Conservation (phyloP, 345 rosid genomes). For the Eucalyptus curtisii region DNA sequence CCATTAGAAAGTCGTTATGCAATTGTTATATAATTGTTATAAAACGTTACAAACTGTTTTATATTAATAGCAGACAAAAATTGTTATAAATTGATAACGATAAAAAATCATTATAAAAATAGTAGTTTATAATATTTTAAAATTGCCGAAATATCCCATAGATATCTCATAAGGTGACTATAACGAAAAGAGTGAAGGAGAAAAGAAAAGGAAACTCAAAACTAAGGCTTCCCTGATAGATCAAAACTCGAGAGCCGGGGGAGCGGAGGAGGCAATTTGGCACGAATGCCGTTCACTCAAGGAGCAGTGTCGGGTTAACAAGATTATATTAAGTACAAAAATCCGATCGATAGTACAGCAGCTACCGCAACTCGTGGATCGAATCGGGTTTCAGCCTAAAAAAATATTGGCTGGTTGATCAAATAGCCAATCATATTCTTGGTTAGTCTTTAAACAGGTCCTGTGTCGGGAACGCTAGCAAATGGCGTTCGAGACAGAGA, state of each 20-base stretch:
- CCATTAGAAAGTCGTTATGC: rapidly evolving
- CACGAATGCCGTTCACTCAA: not conserved
- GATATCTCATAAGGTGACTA: not conserved
- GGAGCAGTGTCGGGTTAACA: not conserved
- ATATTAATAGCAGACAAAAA: too few relatives aligned
- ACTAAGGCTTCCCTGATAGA: not conserved
- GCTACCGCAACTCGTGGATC: not conserved
- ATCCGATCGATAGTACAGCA: too few relatives aligned
- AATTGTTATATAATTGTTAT: too few relatives aligned
- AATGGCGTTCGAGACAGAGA: not conserved
- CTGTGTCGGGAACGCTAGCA: not conserved
- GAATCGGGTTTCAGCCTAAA: not conserved
- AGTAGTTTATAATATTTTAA: too few relatives aligned
- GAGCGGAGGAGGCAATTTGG: not conserved
- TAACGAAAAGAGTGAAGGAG: not conserved
- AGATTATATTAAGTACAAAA: not conserved
- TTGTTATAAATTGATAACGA: rapidly evolving
- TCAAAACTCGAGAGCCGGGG: not conserved
- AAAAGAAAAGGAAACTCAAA: not conserved
- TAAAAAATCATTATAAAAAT: too few relatives aligned
- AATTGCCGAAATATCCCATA: rapidly evolving
- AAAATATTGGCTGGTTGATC: not conserved
- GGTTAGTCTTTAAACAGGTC: not conserved
- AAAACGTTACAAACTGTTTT: too few relatives aligned
- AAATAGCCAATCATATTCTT: too few relatives aligned